Base-by-base conservation (phyloP, 1,139 yeast species). In the Diutina scorzettiae region DNA sequence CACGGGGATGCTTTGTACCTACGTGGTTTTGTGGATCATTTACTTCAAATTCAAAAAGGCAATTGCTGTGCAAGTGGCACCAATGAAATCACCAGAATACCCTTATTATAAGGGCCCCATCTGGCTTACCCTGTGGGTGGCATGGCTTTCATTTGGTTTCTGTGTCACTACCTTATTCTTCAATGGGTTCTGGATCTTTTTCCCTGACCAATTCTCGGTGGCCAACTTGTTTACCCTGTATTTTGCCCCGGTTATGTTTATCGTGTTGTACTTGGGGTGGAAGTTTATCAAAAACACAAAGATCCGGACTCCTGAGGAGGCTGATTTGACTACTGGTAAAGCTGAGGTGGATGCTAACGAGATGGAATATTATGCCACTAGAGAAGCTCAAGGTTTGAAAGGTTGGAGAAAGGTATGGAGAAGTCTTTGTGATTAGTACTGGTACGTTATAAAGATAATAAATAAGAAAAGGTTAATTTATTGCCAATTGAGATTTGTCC, bases 1-100 rank as follows among this genome's bases (percentile, higher is more conserved):
- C 17, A 73, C 77, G 21, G 75, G 78, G 9, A 61, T 74, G 40
- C 67, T 76, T 49, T 58, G 73, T 46, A 66, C 76, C 14, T 76
- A 76, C 64, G 60, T 69, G 11, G 62, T 69, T 45, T 67, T 75
- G 44, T 71, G 77, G 56, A 56, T 65, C 49, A 56, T 69, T 43
- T 76, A 72, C 54, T 63, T 63, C 54, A 59, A 60, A 47, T 62
- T 64, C 48, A 58, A 60, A 47, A 54, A 44, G 41, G 67, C 66
- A 0, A 56, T 60, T 48, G 51, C 44, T 12, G 66, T 61, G 6
- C 70, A 64, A 49, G 63, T 23, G 1, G 16, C 28, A 4, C 28
- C 64, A 4, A 46, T 52, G 17, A 54, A 53, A 41, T 51, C 53
- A 37, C 47, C 53, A 20, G 54, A 51, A n/a, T 51, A 47, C 25